These are phyloP conservation scores for Huntiella abstrusa DNA, from an alignment of 2,329 filamentous ascomycete species.

Conservation along the genomic window DNA sequence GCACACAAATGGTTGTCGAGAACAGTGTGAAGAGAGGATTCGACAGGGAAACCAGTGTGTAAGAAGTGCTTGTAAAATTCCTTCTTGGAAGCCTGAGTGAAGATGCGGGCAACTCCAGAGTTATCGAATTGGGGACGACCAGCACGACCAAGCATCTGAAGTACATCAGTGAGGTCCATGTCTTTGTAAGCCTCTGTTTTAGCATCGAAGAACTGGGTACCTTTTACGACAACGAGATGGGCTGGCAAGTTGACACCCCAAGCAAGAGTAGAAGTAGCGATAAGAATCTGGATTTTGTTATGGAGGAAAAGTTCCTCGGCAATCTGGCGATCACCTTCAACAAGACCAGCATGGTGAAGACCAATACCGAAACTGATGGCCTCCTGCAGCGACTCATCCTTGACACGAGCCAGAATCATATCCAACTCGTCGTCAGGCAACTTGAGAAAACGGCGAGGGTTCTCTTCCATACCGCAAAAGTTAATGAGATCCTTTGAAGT, in stretches of 20 bases:
- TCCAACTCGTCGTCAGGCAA: constrained; percentile 93
- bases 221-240: constrained; percentile 92
- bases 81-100: constrained; percentile 94
- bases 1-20: constrained; percentile 92
- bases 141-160: constrained; percentile 94
- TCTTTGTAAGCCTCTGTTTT: constrained; percentile 96
- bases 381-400: constrained; percentile 81
- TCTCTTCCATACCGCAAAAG: constrained; percentile 95
- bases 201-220: constrained; percentile 93
- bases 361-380: constrained; percentile 96
- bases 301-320: constrained; percentile 89
- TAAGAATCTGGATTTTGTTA: constrained; percentile 93
- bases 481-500: constrained; percentile 96
- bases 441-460: constrained; percentile 75
- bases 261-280: constrained; percentile 87
- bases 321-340: constrained; percentile 81
- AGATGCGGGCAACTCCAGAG: constrained; percentile 89
- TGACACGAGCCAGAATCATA: constrained; percentile 70
- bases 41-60: constrained; percentile 93
- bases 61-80: constrained; percentile 99
- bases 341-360: constrained; percentile 87
- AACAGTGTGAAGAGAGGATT: constrained; percentile 89
- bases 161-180: constrained; percentile 94
- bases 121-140: constrained; percentile 92
- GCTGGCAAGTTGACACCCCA: constrained; percentile 98